Percentiles rank a stretch among this genome's conserved stretches.
Conservation (phyloP, 2,329 filamentous ascomycete genomes). For the Fusarium annulatum region DNA sequence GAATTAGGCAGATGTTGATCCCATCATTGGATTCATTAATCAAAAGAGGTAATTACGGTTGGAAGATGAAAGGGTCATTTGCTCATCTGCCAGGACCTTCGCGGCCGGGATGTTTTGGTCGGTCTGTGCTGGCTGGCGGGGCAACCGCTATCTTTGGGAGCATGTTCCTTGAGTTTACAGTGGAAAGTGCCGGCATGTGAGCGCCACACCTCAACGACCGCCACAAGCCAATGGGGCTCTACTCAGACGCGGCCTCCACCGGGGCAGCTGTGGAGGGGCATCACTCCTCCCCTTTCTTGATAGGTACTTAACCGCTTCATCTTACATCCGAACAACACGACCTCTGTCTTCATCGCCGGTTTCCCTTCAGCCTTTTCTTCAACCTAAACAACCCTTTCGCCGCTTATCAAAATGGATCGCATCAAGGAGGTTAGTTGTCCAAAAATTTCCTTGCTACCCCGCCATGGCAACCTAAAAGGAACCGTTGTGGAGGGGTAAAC, state of each 20-base stretch:
- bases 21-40: constrained; percentile 26
- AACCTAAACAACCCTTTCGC: constrained; percentile 12
- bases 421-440: constrained; percentile 82
- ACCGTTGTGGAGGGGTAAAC: constrained; percentile 47
- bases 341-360: constrained; percentile 46
- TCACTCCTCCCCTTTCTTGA: constrained; percentile 52
- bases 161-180: background rate
- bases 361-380: constrained; percentile 30
- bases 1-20: constrained; percentile 19
- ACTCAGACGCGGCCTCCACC: constrained; percentile 36
- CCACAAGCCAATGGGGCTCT: constrained; percentile 47
- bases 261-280: constrained; percentile 52
- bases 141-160: constrained; percentile 41
- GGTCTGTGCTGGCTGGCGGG: constrained; percentile 43
- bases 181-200: constrained; percentile 32
- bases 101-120: constrained; percentile 39
- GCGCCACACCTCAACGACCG: constrained; percentile 43
- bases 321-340: constrained; percentile 49
- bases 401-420: constrained; percentile 75
- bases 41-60: constrained; percentile 35
- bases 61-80: constrained; percentile 26
- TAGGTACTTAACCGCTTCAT: constrained; percentile 48
- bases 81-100: constrained; percentile 9
- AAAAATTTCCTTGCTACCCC: constrained; percentile 43
- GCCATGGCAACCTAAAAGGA: constrained; percentile 44